Conservation (phyloP, 2,329 filamentous ascomycete species). For the Penicillium freii region DNA sequence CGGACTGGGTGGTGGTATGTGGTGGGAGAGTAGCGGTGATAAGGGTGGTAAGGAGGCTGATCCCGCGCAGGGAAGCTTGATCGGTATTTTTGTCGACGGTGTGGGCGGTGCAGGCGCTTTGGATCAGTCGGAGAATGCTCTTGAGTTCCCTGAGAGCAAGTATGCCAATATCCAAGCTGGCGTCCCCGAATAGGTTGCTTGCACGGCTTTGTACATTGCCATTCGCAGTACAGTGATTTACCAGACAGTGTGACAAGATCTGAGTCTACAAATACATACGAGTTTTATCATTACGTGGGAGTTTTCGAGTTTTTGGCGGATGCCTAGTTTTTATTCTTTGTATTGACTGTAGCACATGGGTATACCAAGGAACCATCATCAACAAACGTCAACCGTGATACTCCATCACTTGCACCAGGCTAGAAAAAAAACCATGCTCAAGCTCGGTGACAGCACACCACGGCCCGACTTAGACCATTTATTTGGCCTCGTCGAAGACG, state of each 20-base stretch:
- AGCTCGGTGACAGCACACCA: slow-evolving; percentile 16
- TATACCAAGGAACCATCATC: slow-evolving; percentile 12
- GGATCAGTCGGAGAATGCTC: slow-evolving; percentile 37
- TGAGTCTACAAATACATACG: not conserved
- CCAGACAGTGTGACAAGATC: not conserved
- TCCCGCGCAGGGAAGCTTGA: slow-evolving; percentile 59
- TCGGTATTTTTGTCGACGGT: slow-evolving; percentile 52
- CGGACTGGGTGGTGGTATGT: slow-evolving; percentile 84
- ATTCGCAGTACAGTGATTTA: not conserved
- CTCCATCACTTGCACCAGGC: slow-evolving; percentile 12
- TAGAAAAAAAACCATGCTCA: slow-evolving; percentile 10
- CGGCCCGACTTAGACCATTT: slow-evolving; percentile 32
- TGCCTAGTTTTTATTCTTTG: slow-evolving; percentile 13
- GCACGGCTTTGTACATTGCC: not conserved
- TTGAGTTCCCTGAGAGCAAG: slow-evolving; percentile 42
- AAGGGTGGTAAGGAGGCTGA: slow-evolving; percentile 52
- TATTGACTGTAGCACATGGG: slow-evolving; percentile 19
- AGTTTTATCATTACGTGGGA: slow-evolving; percentile 5
- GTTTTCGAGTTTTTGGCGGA: slow-evolving; percentile 10
- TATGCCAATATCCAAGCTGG: slow-evolving; percentile 41
- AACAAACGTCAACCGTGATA: slow-evolving; percentile 22
- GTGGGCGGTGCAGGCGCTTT: slow-evolving; percentile 34
- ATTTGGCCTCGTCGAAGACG: slow-evolving; percentile 66
- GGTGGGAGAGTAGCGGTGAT: slow-evolving; percentile 89
- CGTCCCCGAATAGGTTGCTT: slow-evolving; percentile 19